Conservation (phyloP, 306 rosid genomes). For the Cucurbita argyrosperma region DNA sequence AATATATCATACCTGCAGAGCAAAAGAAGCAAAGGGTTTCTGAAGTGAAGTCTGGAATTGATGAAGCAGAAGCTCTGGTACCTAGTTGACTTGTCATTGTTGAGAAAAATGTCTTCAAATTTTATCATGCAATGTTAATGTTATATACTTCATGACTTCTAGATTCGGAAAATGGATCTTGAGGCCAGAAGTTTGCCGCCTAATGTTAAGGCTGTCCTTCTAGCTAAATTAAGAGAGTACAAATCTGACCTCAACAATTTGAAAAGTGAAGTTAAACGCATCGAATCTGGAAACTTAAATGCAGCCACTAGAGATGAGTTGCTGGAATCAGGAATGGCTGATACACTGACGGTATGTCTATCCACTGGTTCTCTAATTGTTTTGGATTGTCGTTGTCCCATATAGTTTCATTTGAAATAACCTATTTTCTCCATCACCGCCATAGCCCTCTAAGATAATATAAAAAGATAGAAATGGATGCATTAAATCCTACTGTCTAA, state of each 20-base stretch:
- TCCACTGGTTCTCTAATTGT: not conserved
- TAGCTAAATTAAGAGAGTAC: constrained; percentile 84
- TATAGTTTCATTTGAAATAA: not conserved
- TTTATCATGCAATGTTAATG: constrained; percentile 5
- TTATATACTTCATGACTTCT: constrained; percentile 9
- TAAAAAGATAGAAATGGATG: not conserved
- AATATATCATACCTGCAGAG: constrained; percentile 37
- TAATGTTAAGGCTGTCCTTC: constrained; percentile 64
- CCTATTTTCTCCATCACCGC: not conserved
- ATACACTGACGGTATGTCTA: constrained; percentile 57
- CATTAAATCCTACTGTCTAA: not conserved
- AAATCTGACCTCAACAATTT: constrained; percentile 87
- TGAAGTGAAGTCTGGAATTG: constrained; percentile 70
- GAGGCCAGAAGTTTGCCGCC: constrained; percentile 96
- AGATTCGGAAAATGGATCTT: constrained; percentile 93
- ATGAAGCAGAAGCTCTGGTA: constrained; percentile 93
- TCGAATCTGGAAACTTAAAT: constrained; percentile 52
- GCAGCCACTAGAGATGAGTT: constrained; percentile 74
- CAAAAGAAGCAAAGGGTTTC: constrained; percentile 82
- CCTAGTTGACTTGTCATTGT: constrained; percentile 6
- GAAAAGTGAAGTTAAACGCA: constrained; percentile 69
- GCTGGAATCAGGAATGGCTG: constrained; percentile 96
- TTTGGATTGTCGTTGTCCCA: not conserved
- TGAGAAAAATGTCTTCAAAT: constrained; percentile 8
- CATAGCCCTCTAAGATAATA: not conserved